Evolutionary conservation across 2,329 filamentous ascomycete species (phyloP), one percentile per base, ranked within the genome.

Genomic region (Sordariomycetes sp.): DNA sequence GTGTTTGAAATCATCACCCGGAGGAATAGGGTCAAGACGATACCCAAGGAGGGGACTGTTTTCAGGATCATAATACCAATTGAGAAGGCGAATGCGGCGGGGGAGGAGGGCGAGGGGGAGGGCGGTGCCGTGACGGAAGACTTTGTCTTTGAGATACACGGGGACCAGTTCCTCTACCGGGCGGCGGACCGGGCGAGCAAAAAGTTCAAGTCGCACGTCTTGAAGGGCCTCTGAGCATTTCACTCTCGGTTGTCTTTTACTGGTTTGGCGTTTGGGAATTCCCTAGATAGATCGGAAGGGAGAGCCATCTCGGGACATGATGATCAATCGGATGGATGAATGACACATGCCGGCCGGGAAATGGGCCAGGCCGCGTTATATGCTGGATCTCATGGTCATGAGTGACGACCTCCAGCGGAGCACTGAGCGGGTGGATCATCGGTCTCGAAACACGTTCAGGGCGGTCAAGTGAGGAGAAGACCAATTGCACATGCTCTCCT

Each of bases 31-130:
- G 65, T 94, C 51, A 95, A 94, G 73, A 76, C 82, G 48, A 77
- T 97, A 58, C 92, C 94, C 3, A 99, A 99, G 68, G 90, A 95
- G 67, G 86, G 90, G 45, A 92, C 90, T 0, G 77, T 92, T 20
- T 97, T 99, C 65, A 80, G 84, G 22, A 82, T 97, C 62, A 77
- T 82, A 61, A 76, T 97, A 10, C 82, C 85, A 1, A 67, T 63
- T 10, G 55, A 56, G 32, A 20, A 15, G 59, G 60, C 32, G 20
- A 32, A 52, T 7, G 62, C 55, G 13, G 65, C 64, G 7, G 60
- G 62, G 10, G 60, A 61, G 7, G 62, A 61, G 48, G 60, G 59
- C 17, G 58, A 60, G 51, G 63, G 55, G 7, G 59, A 63, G 48
- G 62, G 60, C 5, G 50, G n/a, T 15, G 32, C 53, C 15, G 39